phyloP scores from a whole-genome alignment of 495 filamentous ascomycete genomes.

The Penicillium paradoxum region DNA sequence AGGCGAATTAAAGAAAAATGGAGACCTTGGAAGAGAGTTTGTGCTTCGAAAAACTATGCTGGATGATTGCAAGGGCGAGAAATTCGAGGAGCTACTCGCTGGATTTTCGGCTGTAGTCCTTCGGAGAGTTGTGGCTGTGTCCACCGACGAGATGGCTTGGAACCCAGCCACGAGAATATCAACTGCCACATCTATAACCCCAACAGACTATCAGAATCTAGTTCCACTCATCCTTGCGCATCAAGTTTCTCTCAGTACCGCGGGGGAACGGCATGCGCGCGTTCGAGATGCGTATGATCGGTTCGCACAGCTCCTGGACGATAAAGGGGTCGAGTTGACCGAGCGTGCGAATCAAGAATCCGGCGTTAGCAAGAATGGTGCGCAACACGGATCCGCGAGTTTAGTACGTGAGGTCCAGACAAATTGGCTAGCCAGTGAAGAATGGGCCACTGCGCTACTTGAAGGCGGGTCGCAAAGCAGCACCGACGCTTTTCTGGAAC shows the following conservation, averaged over 20 bases:
- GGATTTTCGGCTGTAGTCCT: conserved; percentile 76
- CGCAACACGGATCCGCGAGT: conserved; percentile 28
- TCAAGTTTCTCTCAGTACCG: conserved; percentile 53
- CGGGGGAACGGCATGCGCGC: conserved; percentile 36
- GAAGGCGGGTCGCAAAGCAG: conserved; percentile 55
- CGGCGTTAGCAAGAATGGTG: conserved; percentile 23
- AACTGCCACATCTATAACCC: conserved; percentile 54
- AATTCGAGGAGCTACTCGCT: conserved; percentile 72
- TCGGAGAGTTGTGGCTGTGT: conserved; percentile 56
- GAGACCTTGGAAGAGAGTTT: conserved; percentile 68
- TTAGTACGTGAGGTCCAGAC: conserved; percentile 50
- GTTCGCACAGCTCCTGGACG: conserved; percentile 55
- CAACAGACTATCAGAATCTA: conserved; percentile 55
- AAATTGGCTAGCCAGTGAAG: conserved; percentile 70
- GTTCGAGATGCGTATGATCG: conserved; percentile 50
- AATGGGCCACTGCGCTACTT: conserved; percentile 63
- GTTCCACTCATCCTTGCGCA: conserved; percentile 68
- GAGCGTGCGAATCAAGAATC: conserved; percentile 22
- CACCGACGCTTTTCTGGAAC: conserved; percentile 59
- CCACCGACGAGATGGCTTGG: conserved; percentile 25
- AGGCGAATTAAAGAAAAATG: conserved; percentile 80
- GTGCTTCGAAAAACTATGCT: conserved; percentile 84
- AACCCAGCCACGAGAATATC: conserved; percentile 56
- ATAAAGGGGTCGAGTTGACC: conserved; percentile 45
- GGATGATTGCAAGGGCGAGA: conserved; percentile 83